These are phyloP conservation scores for Polytrichum commune DNA, from an alignment of 225 moss, liverwort and hornwort genomes.

Conservation along the genomic window DNA sequence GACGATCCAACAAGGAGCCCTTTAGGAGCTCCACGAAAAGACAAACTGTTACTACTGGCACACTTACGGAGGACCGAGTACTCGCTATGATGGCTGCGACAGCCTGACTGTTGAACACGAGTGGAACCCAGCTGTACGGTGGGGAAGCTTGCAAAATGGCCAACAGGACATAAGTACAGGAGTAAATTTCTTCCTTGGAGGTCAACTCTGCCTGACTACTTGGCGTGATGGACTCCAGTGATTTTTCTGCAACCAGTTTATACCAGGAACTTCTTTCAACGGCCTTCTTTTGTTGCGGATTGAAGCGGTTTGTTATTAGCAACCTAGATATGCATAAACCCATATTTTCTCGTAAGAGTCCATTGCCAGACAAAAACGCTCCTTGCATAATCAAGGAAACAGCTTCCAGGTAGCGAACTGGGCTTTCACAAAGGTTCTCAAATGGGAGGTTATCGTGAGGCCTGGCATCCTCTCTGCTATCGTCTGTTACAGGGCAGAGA, in stretches of 20 bases:
- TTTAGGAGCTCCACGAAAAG: conserved; percentile 61
- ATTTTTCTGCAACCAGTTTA: conserved; percentile 52
- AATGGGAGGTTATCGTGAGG: conserved; percentile 9
- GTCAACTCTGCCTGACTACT: conserved; percentile 1
- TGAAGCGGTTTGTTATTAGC: conserved; percentile 35
- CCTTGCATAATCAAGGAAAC: conserved; percentile 70
- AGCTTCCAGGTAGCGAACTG: conserved; percentile 31
- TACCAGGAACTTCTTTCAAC: conserved; percentile 65
- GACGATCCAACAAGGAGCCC: conserved; percentile 38
- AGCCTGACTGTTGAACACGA: conserved; percentile 43
- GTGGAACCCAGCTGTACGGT: conserved; percentile 39
- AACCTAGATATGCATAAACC: conserved; percentile 53
- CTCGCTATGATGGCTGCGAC: conserved; percentile 42
- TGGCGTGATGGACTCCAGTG: conserved; percentile 35
- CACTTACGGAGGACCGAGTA: conserved; percentile 33
- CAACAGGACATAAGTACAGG: conserved; percentile 40
- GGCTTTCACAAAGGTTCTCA: conserved; percentile 26
- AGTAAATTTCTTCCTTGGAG: conserved; percentile 15
- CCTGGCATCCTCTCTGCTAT: background rate
- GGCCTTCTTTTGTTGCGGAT: conserved; percentile 42
- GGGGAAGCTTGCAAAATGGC: conserved; percentile 49
- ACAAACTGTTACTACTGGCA: conserved; percentile 36
- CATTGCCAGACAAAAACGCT: conserved; percentile 33
- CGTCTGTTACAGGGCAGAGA: conserved; percentile 37
- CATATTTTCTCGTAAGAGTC: conserved; percentile 45